A percentile compares a stretch with the other conserved stretches of the same genome.
These are phyloP conservation scores for Penicillium digitatum DNA, from an alignment of 2,329 filamentous ascomycete species.

Conservation along the genomic window DNA sequence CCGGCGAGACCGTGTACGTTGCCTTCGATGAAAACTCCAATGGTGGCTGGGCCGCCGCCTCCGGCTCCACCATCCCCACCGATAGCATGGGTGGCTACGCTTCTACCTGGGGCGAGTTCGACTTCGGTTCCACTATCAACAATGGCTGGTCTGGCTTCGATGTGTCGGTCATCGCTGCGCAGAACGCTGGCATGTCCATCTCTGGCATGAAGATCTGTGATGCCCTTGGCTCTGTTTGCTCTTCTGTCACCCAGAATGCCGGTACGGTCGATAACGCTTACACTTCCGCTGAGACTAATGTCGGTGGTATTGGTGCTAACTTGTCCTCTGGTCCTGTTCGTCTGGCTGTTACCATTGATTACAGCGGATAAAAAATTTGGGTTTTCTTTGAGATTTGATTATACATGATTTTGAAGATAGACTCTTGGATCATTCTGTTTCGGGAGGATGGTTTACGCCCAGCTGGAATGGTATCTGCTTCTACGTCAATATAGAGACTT, in stretches of 20 bases:
- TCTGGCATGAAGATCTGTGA: slow-evolving; percentile 40
- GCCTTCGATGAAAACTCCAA: slow-evolving; percentile 38
- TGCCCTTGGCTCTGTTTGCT: slow-evolving; percentile 26
- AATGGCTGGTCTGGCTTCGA: slow-evolving; percentile 34
- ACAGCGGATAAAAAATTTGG: slow-evolving; percentile 24
- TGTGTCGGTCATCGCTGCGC: slow-evolving; percentile 34
- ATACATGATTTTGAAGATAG: slow-evolving; percentile 9
- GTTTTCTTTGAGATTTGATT: slow-evolving; percentile 8
- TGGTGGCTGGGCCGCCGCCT: slow-evolving; percentile 33
- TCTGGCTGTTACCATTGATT: slow-evolving; percentile 29
- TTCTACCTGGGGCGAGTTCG: slow-evolving; percentile 37
- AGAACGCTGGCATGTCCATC: slow-evolving; percentile 28
- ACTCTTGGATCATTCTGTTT: slow-evolving; percentile 3
- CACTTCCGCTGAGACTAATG: slow-evolving; percentile 22
- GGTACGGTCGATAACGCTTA: slow-evolving; percentile 33
- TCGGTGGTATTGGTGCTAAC: slow-evolving; percentile 37
- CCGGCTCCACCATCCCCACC: slow-evolving; percentile 25
- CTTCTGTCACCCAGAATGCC: slow-evolving; percentile 26
- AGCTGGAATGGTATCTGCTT: slow-evolving; percentile 15
- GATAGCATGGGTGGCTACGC: slow-evolving; percentile 28
- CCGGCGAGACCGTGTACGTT: slow-evolving; percentile 37
- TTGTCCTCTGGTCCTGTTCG: slow-evolving; percentile 25
- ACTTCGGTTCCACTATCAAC: slow-evolving; percentile 30
- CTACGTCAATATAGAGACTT: slow-evolving; percentile 13
- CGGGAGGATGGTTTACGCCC: slow-evolving; percentile 13